These are phyloP conservation scores for Kwoniella shivajii DNA, from an alignment of 1,284 basidiomycete species.

Conservation along the genomic window DNA sequence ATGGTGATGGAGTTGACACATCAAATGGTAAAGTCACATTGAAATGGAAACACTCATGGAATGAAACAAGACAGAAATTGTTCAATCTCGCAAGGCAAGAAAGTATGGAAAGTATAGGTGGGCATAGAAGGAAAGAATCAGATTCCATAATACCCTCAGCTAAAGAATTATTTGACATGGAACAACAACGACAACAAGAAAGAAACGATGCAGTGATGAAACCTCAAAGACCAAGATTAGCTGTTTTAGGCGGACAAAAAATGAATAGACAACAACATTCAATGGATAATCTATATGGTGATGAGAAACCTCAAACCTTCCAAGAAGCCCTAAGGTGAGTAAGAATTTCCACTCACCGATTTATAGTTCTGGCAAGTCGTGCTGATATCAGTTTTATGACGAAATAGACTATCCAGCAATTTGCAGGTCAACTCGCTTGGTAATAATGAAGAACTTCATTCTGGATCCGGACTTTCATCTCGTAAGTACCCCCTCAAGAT, in stretches of 20 bases:
- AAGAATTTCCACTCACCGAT: not conserved
- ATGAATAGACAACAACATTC: slow-evolving; percentile 36
- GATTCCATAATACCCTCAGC: slow-evolving; percentile 26
- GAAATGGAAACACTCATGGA: slow-evolving; percentile 36
- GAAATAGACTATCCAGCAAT: slow-evolving; percentile 25
- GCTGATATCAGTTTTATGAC: not conserved
- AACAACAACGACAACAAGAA: not conserved
- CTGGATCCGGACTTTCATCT: slow-evolving; percentile 30
- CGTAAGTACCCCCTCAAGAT: slow-evolving; percentile 23
- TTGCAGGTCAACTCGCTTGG: slow-evolving; percentile 26
- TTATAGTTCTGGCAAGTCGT: not conserved
- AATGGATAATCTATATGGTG: slow-evolving; percentile 39
- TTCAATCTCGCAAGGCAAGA: slow-evolving; percentile 42
- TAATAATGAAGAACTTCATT: slow-evolving; percentile 18
- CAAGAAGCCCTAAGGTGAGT: slow-evolving; percentile 36
- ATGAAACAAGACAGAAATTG: slow-evolving; percentile 35
- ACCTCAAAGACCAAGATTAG: slow-evolving; percentile 18
- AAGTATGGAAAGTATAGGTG: slow-evolving; percentile 28
- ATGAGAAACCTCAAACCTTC: slow-evolving; percentile 24
- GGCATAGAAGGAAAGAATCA: slow-evolving; percentile 26
- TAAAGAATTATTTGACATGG: not conserved
- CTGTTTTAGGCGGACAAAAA: slow-evolving; percentile 23
- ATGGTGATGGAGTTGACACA: not conserved
- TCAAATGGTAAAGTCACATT: not conserved
- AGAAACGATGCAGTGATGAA: slow-evolving; percentile 8